phyloP scores from a whole-genome alignment of 2,329 filamentous ascomycete genomes.

The Fusarium sp. region DNA sequence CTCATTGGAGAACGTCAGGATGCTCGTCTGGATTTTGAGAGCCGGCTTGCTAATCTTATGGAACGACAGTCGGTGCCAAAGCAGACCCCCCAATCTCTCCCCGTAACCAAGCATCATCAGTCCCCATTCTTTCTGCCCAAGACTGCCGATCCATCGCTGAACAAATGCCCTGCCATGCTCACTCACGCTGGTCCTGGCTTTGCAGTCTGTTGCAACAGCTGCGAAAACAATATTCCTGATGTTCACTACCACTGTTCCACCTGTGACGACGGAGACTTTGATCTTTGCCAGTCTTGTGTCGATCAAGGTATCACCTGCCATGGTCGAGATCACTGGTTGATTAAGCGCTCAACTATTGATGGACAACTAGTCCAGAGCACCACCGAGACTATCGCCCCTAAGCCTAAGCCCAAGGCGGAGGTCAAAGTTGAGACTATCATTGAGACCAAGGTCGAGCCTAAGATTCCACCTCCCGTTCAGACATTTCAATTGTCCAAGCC shows the following conservation, averaged over 20 bases:
- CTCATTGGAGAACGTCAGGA: constrained; percentile 35
- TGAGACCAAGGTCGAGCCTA: constrained; percentile 33
- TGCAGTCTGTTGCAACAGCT: constrained; percentile 94
- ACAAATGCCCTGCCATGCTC: constrained; percentile 7
- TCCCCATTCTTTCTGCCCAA: constrained; percentile 11
- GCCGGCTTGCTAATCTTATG: constrained; percentile 42
- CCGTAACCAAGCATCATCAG: neutral
- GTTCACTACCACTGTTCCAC: constrained; percentile 94
- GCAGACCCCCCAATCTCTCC: neutral
- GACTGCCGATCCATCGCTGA: neutral
- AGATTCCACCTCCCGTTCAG: constrained; percentile 30
- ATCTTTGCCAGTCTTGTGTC: constrained; percentile 86
- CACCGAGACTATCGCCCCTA: constrained; percentile 81
- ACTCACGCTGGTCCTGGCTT: constrained; percentile 56
- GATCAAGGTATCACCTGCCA: constrained; percentile 80
- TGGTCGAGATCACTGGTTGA: constrained; percentile 87
- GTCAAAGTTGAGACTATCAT: constrained; percentile 37
- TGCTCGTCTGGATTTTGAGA: constrained; percentile 42
- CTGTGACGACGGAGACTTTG: constrained; percentile 93
- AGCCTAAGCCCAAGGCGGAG: constrained; percentile 49
- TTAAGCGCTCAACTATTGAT: constrained; percentile 85
- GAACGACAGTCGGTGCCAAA: constrained; percentile 31
- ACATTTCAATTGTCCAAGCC: constrained; percentile 27
- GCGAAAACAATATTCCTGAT: constrained; percentile 79
- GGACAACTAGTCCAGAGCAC: constrained; percentile 85